These are phyloP conservation scores for Nitzschia sp. DNA, from an alignment of 108 stramenopile species.

Conservation along the genomic window DNA sequence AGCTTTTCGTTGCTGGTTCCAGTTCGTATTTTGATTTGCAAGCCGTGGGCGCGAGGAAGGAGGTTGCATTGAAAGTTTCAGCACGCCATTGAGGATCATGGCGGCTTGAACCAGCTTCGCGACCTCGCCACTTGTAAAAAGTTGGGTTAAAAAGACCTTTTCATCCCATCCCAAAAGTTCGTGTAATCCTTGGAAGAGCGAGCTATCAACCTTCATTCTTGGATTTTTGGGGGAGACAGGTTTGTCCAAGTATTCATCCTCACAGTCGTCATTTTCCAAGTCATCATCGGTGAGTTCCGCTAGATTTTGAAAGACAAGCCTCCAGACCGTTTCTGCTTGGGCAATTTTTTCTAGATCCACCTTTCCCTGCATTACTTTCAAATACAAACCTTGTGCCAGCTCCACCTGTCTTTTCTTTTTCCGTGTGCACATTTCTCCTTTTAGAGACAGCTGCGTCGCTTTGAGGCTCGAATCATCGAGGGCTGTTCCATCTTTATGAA, in stretches of 20 bases:
- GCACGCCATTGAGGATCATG: slow-evolving; percentile 61
- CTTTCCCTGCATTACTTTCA: slow-evolving; percentile 19
- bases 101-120: slow-evolving; percentile 64
- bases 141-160: slow-evolving; percentile 64
- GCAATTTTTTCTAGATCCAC: not conserved
- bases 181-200: slow-evolving; percentile 75
- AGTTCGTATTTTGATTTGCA: not conserved
- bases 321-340: not conserved
- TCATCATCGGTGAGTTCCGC: not conserved
- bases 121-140: slow-evolving; percentile 62
- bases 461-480: slow-evolving; percentile 54
- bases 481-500: not conserved
- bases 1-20: not conserved
- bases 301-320: not conserved
- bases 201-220: slow-evolving; percentile 39
- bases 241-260: slow-evolving; percentile 7
- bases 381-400: slow-evolving; percentile 26
- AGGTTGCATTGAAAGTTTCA: slow-evolving; percentile 33
- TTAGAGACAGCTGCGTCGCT: slow-evolving; percentile 46
- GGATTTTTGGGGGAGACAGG: slow-evolving; percentile 4
- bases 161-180: slow-evolving; percentile 71
- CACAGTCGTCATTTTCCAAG: slow-evolving; percentile 10
- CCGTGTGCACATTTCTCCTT: slow-evolving; percentile 35
- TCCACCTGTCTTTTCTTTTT: slow-evolving; percentile 11
- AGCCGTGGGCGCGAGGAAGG: slow-evolving; percentile 1